Base-by-base conservation (phyloP, 2,329 filamentous ascomycete species). In the Beauveria asiatica region DNA sequence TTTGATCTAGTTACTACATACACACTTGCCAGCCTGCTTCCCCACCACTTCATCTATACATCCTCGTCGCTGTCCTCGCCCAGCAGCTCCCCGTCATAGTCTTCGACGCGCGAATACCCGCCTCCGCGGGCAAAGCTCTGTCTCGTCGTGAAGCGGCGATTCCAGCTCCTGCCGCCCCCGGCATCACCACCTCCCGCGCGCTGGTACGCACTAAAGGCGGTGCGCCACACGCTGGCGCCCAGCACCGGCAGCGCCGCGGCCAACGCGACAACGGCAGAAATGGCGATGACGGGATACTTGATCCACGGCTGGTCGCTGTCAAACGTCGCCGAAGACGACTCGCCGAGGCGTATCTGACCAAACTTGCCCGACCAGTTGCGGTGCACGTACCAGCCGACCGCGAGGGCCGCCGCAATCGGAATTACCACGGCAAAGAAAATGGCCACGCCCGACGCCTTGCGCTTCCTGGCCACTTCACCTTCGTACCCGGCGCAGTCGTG, bases 21-120 rank as follows among this genome's bases (percentile, higher is more conserved):
- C 16, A 27, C 21, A 11, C 16, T 44, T 4, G 25, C 11, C 19
- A 21, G 11, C 27, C 37, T 10, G n/a, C 46, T 30, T n/a, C 33
- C 13, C 19, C 10, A 45, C 19, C 9, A 10, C 10, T 4, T 16
- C 10, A 21, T 30, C 23, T 42, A 77, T 44, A 87, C 89, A 63
- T 97, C 93, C 69, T 97, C 92, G 65, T 97, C 93, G 66, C 91
- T 92, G 62, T 96, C 92, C 66, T 97, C 93, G 1, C 94, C 94
- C 41, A 99, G 76, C 66, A 99, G 77, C 77, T 97, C 93, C 53
- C 93, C 93, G 72, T 97, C 94, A 70, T 97, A 94, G 55, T 94
- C 89, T 68, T 96, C 92, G 56, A 96, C 91, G 68, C 88, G 82
- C 17, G 87, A 84, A 72, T 97, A 97, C 72, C 96, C 90, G n/a